A percentile compares a stretch with the other conserved stretches of the same genome.
phyloP scores from a whole-genome alignment of 495 filamentous ascomycete species.

The Physcia stellaris region DNA sequence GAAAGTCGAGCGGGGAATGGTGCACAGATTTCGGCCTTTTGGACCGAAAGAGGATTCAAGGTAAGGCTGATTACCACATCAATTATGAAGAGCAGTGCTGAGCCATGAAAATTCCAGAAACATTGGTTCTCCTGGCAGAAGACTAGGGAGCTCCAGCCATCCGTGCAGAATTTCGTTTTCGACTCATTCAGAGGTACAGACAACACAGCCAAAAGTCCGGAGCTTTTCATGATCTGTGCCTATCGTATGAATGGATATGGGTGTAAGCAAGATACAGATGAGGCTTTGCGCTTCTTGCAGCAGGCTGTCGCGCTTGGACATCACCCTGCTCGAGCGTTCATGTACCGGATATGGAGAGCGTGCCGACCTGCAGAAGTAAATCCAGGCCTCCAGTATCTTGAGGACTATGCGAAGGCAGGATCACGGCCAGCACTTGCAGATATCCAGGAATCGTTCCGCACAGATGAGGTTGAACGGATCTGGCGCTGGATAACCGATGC shows the following conservation, averaged over 20 bases:
- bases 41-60: slow-evolving; percentile 3
- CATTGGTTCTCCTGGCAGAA: slow-evolving; percentile 8
- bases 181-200: background rate
- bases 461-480: background rate
- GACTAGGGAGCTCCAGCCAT: slow-evolving; percentile 2
- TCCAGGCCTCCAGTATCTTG: slow-evolving; percentile 4
- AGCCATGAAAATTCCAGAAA: slow-evolving; percentile 1
- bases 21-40: background rate
- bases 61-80: background rate
- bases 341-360: slow-evolving; percentile 3
- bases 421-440: slow-evolving; percentile 3
- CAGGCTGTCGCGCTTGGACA: slow-evolving; percentile 1
- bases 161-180: slow-evolving; percentile 7
- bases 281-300: background rate
- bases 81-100: background rate
- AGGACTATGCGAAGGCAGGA: slow-evolving; percentile 4
- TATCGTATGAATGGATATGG: slow-evolving; percentile 8
- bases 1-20: too few relatives aligned
- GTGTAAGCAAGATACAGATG: background rate
- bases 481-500: background rate
- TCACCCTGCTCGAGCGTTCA: slow-evolving; percentile 1
- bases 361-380: background rate
- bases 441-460: background rate
- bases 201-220: background rate
- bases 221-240: slow-evolving; percentile 4